phyloP scores from a whole-genome alignment of 2,329 filamentous ascomycete species.

The Amylocarpus encephaloides region DNA sequence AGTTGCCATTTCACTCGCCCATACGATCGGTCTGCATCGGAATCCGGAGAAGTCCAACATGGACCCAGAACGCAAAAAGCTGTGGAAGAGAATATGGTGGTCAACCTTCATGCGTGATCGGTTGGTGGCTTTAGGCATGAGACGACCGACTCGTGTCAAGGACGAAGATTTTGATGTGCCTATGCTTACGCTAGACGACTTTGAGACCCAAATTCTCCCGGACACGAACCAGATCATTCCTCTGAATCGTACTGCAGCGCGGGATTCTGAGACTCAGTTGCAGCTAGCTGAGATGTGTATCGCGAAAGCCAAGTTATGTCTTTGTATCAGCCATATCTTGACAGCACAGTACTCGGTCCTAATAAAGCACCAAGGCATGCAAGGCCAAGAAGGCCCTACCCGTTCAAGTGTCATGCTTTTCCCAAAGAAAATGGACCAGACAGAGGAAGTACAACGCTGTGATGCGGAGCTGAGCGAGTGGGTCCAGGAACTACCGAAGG shows the following conservation, averaged over 20 bases:
- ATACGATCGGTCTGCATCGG: slow-evolving; percentile 88
- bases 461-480: slow-evolving; percentile 75
- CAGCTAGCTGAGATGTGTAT: slow-evolving; percentile 85
- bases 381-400: slow-evolving; percentile 65
- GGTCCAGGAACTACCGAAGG: slow-evolving; percentile 63
- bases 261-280: slow-evolving; percentile 66
- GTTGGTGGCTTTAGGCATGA: slow-evolving; percentile 87
- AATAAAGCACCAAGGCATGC: slow-evolving; percentile 74
- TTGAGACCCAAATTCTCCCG: slow-evolving; percentile 66
- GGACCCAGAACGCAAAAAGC: slow-evolving; percentile 63
- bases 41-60: slow-evolving; percentile 76
- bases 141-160: slow-evolving; percentile 85
- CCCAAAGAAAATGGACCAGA: slow-evolving; percentile 78
- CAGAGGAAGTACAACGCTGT: slow-evolving; percentile 70
- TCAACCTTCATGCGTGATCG: slow-evolving; percentile 94
- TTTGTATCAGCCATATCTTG: slow-evolving; percentile 84
- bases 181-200: slow-evolving; percentile 79
- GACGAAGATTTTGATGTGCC: slow-evolving; percentile 90
- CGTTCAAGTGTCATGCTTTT: slow-evolving; percentile 78
- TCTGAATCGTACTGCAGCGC: slow-evolving; percentile 61
- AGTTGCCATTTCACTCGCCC: slow-evolving; percentile 83
- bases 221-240: slow-evolving; percentile 64
- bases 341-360: slow-evolving; percentile 89
- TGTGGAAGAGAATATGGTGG: slow-evolving; percentile 98
- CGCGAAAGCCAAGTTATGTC: slow-evolving; percentile 81